phyloP scores from a whole-genome alignment of 495 filamentous ascomycete genomes.

The Peziza echinospora region DNA sequence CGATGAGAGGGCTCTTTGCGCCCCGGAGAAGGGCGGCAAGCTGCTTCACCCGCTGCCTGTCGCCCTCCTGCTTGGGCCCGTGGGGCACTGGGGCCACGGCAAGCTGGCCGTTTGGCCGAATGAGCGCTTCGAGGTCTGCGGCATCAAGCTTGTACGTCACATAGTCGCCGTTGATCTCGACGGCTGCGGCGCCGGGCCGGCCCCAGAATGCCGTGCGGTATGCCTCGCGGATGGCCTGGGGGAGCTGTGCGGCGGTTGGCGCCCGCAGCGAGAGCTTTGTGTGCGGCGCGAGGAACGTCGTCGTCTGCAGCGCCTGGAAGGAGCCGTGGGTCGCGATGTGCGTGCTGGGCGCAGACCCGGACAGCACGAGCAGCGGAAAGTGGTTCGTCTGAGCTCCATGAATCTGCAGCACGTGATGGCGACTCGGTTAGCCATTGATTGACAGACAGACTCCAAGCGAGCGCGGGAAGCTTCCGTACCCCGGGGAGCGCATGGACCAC shows the following conservation, averaged over 20 bases:
- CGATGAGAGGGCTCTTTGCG: conserved; percentile 33
- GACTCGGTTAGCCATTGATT: too few species aligned
- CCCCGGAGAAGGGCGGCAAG: conserved; percentile 27
- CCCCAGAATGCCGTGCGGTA: conserved; percentile 37
- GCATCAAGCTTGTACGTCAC: conserved; percentile 21
- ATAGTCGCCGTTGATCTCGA: conserved; percentile 41
- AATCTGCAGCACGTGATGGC: background rate
- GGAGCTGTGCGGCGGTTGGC: conserved; percentile 28
- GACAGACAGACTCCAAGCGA: background rate
- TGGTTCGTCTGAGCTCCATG: background rate
- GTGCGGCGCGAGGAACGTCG: conserved; percentile 35
- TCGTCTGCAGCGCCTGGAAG: conserved; percentile 41
- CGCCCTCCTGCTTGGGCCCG: conserved; percentile 26
- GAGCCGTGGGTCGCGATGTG: conserved; percentile 33
- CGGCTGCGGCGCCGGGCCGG: conserved; percentile 34
- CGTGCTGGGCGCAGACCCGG: conserved; percentile 32
- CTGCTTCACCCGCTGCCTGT: conserved; percentile 25
- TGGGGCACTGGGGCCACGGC: conserved; percentile 18
- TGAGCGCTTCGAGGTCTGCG: conserved; percentile 1
- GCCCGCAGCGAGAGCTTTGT: conserved; percentile 35
- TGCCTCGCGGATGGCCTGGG: conserved; percentile 30
- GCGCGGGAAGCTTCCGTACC: too few species aligned
- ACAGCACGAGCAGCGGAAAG: conserved; percentile 38
- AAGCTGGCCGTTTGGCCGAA: background rate
- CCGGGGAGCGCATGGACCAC: conserved; percentile 42